phyloP scores from a whole-genome alignment of 2,329 filamentous ascomycete genomes.

The Coccinonectria pachysandricola region DNA sequence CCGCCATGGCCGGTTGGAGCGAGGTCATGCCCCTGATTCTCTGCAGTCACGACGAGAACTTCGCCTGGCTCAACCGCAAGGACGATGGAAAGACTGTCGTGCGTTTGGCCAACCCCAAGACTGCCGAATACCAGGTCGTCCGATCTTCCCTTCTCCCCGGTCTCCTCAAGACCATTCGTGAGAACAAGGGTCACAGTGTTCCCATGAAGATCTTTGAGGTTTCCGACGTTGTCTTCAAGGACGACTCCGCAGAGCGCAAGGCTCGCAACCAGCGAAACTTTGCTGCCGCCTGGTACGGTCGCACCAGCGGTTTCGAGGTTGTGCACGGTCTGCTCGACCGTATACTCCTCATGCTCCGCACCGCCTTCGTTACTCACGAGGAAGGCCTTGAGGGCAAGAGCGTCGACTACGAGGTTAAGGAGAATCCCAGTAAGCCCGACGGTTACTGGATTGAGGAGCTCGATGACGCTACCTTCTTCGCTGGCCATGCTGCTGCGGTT shows the following conservation, averaged over 20 bases:
- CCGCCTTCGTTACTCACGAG: conserved; percentile 66
- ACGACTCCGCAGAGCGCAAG: conserved; percentile 69
- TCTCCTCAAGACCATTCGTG: conserved; percentile 83
- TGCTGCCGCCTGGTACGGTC: conserved; percentile 91
- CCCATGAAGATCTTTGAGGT: conserved; percentile 92
- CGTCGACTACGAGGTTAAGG: conserved; percentile 41
- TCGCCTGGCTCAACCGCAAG: conserved; percentile 82
- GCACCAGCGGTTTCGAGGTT: conserved; percentile 87
- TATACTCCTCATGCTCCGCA: conserved; percentile 83
- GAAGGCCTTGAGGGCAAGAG: conserved; percentile 49
- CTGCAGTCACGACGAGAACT: conserved; percentile 98
- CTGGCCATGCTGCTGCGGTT: conserved; percentile 78
- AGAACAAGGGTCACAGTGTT: conserved; percentile 81
- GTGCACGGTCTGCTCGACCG: conserved; percentile 92
- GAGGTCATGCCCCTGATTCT: conserved; percentile 95
- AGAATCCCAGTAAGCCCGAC: conserved; percentile 48
- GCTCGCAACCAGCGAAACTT: conserved; percentile 90
- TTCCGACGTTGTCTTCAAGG: conserved; percentile 87
- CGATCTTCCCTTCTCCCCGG: conserved; percentile 79
- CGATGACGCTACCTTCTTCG: conserved; percentile 83
- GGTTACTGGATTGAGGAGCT: conserved; percentile 94
- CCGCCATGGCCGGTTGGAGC: conserved; percentile 89
- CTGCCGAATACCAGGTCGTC: conserved; percentile 85
- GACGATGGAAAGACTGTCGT: conserved; percentile 79
- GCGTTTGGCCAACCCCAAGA: conserved; percentile 85